Conservation (phyloP, 1,284 basidiomycete species). For the Pisolithus thermaeus region DNA sequence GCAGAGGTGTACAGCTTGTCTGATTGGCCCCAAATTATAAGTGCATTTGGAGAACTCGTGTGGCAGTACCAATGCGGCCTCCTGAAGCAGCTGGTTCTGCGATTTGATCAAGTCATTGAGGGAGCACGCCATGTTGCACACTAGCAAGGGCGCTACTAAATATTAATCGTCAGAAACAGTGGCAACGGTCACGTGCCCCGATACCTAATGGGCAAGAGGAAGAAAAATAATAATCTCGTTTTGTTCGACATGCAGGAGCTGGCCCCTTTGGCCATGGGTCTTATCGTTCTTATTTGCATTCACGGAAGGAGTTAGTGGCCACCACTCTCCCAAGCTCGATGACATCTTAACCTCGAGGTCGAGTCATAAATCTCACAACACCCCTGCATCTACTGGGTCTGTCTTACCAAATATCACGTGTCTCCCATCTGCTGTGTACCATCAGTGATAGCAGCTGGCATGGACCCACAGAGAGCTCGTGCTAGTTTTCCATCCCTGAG, state of each 20-base stretch:
- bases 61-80: constrained; percentile 67
- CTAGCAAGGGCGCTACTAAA: neutral
- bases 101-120: constrained; percentile 46
- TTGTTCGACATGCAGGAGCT: no score
- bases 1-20: constrained; percentile 74
- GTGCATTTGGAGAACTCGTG: constrained; percentile 73
- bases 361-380: no score
- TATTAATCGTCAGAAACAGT: neutral
- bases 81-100: constrained; percentile 57
- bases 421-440: neutral
- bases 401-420: no score
- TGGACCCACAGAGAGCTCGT: constrained; percentile 51
- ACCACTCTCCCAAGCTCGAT: no score
- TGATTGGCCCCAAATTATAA: constrained; percentile 48
- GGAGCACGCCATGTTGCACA: constrained; percentile 4
- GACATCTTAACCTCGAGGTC: no score
- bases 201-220: no score
- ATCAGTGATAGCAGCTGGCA: constrained; percentile 14
- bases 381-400: neutral
- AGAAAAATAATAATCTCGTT: no score
- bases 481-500: constrained; percentile 59
- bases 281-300: no score
- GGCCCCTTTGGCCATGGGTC: no score
- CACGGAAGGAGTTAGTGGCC: no score
- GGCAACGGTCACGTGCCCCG: neutral